Percentiles rank a stretch among this genome's conserved stretches.
phyloP scores from a whole-genome alignment of 139 green algal genomes.

The Coelastrella sp. region DNA sequence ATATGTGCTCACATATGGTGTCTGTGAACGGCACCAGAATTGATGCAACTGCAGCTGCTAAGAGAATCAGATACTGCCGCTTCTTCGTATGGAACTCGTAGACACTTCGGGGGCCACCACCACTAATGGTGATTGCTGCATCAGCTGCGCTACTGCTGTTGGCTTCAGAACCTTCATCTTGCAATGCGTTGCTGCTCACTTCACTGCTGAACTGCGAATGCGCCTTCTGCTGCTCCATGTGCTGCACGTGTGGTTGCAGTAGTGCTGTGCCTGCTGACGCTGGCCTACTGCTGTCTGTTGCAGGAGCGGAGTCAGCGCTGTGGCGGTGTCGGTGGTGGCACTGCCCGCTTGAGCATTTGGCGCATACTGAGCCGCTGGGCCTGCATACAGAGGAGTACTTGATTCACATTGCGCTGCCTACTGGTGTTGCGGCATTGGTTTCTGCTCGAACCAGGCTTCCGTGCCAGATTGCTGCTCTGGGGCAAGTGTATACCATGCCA shows the following conservation, averaged over 20 bases:
- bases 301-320: not conserved
- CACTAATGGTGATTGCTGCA: not conserved
- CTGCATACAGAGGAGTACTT: not conserved
- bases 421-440: no score
- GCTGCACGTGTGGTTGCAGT: no score
- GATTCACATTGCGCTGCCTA: no score
- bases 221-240: no score
- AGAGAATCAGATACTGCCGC: not conserved
- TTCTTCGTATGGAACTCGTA: slow-evolving; percentile 10
- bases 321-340: not conserved
- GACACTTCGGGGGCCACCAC: not conserved
- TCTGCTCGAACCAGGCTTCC: no score
- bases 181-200: not conserved
- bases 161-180: not conserved
- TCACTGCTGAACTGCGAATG: not conserved
- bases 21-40: slow-evolving; percentile 35
- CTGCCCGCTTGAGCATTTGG: not conserved
- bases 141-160: not conserved
- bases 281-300: not conserved
- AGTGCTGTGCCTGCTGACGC: not conserved
- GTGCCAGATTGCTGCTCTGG: no score
- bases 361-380: not conserved
- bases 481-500: no score
- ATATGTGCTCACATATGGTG: not conserved
- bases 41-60: slow-evolving; percentile 27